These are phyloP conservation scores for Trichoderma citrinoviride DNA, from an alignment of 2,329 filamentous ascomycete genomes.

Conservation along the genomic window DNA sequence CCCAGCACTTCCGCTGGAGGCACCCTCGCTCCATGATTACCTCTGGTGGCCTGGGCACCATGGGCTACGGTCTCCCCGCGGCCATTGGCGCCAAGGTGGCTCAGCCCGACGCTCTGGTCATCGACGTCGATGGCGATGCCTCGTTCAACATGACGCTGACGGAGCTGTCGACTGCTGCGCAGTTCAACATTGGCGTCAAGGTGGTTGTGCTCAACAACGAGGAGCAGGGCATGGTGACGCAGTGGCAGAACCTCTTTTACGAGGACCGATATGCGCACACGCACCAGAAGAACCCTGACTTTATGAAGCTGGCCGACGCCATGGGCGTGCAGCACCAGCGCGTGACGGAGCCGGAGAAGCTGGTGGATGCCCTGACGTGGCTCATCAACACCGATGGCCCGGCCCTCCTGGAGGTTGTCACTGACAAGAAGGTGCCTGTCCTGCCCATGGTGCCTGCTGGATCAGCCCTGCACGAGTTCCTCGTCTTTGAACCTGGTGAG, in stretches of 20 bases:
- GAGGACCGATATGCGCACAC: constrained; percentile 90
- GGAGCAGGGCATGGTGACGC: constrained; percentile 97
- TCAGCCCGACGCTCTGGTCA: constrained; percentile 73
- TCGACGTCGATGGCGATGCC: constrained; percentile 97
- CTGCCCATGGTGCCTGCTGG: constrained; percentile 95
- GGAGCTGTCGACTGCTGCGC: constrained; percentile 85
- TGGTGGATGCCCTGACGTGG: constrained; percentile 78
- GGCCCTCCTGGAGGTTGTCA: constrained; percentile 86
- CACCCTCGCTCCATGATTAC: constrained; percentile 92
- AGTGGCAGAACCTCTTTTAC: constrained; percentile 98
- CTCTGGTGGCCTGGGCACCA: constrained; percentile 80
- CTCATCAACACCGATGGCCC: constrained; percentile 88
- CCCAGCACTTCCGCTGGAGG: constrained; percentile 95
- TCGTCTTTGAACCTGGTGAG: constrained; percentile 45
- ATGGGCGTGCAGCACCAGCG: constrained; percentile 81
- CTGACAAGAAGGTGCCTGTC: constrained; percentile 91
- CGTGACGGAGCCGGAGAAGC: constrained; percentile 70
- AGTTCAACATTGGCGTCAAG: constrained; percentile 97
- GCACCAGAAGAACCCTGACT: constrained; percentile 93
- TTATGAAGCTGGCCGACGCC: constrained; percentile 85
- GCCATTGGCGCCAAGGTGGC: constrained; percentile 92
- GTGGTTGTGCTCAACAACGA: constrained; percentile 93
- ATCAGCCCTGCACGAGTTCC: constrained; percentile 84
- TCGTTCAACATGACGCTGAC: constrained; percentile 99
- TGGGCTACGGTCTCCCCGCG: constrained; percentile 92